Evolutionary conservation across 2,329 filamentous ascomycete genomes (phyloP), one percentile per base, ranked within the genome.

Genomic region (Achaetomium macrosporum): DNA sequence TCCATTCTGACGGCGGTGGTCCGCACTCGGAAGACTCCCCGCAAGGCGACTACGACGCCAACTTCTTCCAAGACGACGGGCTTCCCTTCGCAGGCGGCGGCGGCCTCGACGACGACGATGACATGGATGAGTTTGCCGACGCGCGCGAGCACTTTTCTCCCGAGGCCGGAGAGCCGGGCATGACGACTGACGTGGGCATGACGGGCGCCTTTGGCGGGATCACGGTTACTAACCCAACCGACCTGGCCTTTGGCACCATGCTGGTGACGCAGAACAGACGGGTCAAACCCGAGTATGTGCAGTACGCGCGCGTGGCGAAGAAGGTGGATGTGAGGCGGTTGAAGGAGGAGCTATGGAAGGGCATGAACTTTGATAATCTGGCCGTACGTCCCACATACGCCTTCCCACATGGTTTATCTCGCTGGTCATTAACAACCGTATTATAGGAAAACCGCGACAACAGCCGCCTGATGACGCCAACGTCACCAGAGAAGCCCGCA

Each of bases 11-110:
- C 42, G 60, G 48, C 42, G 52, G 58, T 15, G 39, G 47, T 42
- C 39, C 37, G 1, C 46, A 51, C 17, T 37, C 35, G 9, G 59
- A 53, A 15, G 84, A 85, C 20, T 82, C 83, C 3, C 77, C 78
- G 2, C 76, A 82, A 61, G 91, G 91, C 56, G 85, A 95, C 65
- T 99, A 97, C 69, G 90, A 97, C 67, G 92, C 93, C 54, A 88
- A 97, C 69, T 99, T 97, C 79, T 99, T 97, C 75, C 87, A 93
- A 63, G 93, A 97, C 64, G 88, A 92, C 61, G 85, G 80, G 1
- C 73, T 91, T 58, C 84, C 85, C 1, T 80, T 89, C 62, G 75
- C 81, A 1, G 84, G 81, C 11, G 83, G 47, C 29, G 17, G 29
- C 12, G 53, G 76, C 5, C 84, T 85, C 40, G 86, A 88, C 50